Base-by-base conservation (phyloP, 1,139 yeast species). In the Blastobotrys petasosporus region DNA sequence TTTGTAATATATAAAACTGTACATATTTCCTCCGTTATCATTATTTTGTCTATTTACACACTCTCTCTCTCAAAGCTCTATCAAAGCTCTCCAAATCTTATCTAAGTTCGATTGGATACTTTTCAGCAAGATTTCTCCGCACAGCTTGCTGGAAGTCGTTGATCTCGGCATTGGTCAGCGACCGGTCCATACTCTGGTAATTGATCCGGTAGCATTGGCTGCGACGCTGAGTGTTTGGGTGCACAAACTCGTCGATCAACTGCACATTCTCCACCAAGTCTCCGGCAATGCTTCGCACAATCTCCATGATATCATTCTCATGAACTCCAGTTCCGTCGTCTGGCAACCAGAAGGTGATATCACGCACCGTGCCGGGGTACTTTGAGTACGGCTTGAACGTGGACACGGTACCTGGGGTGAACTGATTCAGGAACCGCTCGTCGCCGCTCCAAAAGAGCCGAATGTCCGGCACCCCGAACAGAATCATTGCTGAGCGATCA, bases 131-230 rank as follows among this genome's bases (percentile, higher is more conserved):
- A 31, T 76, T 76, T 0, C 64, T 55, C 54, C 85, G 79, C 15
- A 88, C 86, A 41, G 69, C 63, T 6, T 74, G 74, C 60, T 90
- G 95, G 43, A 86, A 69, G 1, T 61, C 70, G 60, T 88, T 88
- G 50, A 90, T 75, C 62, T 88, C 97, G 1, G 75, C 79, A 61
- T 85, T 85, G 31, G 95, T 87, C 54, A 92, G 72, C 51, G 83
- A 84, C 60, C 96, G 76, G 59, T 92, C 97, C 97, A 94, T 90
- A 1, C 95, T 85, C 67, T 92, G 97, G 67, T 88, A 92, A 61
- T 84, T 83, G 48, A 92, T 77, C 58, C 98, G 74, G 73, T 86
- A 92, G 67, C 97, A 88, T 59, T 85, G 85, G 8, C 95, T 84
- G 52, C 69, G 77, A 54, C 73, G 78, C 2, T 81, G 79, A 0